These are phyloP conservation scores for Pochonia chlamydosporia DNA, from an alignment of 2,329 filamentous ascomycete genomes.

Conservation along the genomic window DNA sequence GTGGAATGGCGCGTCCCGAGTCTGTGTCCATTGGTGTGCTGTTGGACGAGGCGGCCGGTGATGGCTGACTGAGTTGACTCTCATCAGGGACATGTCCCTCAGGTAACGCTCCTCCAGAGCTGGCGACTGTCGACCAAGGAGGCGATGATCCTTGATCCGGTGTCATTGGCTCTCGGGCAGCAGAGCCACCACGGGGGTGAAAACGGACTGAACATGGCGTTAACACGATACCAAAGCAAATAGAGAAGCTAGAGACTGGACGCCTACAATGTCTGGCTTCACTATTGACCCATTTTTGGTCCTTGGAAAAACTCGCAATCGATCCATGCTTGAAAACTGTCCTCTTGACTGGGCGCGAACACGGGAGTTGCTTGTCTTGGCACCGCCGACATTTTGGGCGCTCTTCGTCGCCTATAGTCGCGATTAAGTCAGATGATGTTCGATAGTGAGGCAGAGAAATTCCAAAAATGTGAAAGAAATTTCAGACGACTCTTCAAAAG, in stretches of 20 bases:
- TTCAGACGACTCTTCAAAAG: background rate
- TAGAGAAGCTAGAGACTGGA: background rate
- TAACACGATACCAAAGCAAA: background rate
- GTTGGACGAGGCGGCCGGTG: background rate
- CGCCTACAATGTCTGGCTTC: constrained; percentile 27
- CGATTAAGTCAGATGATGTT: background rate
- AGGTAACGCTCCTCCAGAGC: background rate
- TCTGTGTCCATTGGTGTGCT: constrained; percentile 2
- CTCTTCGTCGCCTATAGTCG: constrained; percentile 29
- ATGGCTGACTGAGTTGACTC: background rate
- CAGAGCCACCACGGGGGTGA: constrained; percentile 12
- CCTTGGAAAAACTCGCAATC: constrained; percentile 23
- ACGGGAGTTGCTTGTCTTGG: constrained; percentile 24
- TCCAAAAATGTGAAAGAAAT: too few species aligned
- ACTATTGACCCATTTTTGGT: constrained; percentile 32
- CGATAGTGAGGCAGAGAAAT: too few species aligned
- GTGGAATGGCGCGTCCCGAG: background rate
- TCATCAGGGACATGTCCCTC: background rate
- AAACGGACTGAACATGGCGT: constrained; percentile 11
- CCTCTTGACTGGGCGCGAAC: constrained; percentile 26
- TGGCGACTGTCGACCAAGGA: background rate
- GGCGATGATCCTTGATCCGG: background rate
- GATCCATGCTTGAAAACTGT: constrained; percentile 32
- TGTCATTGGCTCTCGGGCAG: constrained; percentile 1
- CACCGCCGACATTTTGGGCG: constrained; percentile 30